These are phyloP conservation scores for Acrodontium crateriforme DNA, from an alignment of 2,329 filamentous ascomycete species.

Conservation along the genomic window DNA sequence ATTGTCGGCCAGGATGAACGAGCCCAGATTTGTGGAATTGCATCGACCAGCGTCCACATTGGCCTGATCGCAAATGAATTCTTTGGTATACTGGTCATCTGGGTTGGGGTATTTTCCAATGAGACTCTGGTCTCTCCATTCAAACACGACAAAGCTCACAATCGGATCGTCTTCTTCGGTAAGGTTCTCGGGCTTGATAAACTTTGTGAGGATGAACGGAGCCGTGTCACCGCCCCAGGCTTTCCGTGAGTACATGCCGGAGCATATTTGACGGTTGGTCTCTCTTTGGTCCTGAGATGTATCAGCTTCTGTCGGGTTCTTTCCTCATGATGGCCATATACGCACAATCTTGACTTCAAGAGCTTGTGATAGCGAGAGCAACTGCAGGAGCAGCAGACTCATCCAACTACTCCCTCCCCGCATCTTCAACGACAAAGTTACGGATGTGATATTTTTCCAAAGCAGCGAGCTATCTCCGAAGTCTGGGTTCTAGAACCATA, in stretches of 20 bases:
- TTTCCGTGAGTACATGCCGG: constrained; percentile 85
- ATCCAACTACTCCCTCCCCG: constrained; percentile 1
- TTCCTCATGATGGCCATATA: no score
- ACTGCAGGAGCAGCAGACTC: no score
- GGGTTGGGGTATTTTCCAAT: constrained; percentile 54
- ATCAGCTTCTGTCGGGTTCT: constrained; percentile 4
- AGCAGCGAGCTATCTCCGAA: no score
- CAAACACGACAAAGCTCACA: constrained; percentile 79
- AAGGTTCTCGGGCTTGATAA: constrained; percentile 44
- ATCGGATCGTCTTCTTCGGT: constrained; percentile 54
- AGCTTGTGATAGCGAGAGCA: no score
- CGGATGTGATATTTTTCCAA: background rate
- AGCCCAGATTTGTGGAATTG: constrained; percentile 61
- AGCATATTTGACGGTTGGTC: constrained; percentile 68
- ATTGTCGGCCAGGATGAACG: constrained; percentile 71
- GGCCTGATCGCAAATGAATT: constrained; percentile 61
- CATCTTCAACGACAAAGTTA: background rate
- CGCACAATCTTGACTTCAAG: no score
- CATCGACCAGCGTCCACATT: constrained; percentile 58
- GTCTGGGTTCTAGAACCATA: no score
- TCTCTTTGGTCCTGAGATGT: constrained; percentile 56
- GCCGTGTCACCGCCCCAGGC: constrained; percentile 80
- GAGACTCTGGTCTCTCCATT: constrained; percentile 74
- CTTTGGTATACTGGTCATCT: constrained; percentile 31
- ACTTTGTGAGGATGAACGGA: constrained; percentile 78